Evolutionary conservation across 2,329 filamentous ascomycete species (phyloP), one percentile per base, ranked within the genome.

Genomic region (Calonectria pseudoreteaudii): DNA sequence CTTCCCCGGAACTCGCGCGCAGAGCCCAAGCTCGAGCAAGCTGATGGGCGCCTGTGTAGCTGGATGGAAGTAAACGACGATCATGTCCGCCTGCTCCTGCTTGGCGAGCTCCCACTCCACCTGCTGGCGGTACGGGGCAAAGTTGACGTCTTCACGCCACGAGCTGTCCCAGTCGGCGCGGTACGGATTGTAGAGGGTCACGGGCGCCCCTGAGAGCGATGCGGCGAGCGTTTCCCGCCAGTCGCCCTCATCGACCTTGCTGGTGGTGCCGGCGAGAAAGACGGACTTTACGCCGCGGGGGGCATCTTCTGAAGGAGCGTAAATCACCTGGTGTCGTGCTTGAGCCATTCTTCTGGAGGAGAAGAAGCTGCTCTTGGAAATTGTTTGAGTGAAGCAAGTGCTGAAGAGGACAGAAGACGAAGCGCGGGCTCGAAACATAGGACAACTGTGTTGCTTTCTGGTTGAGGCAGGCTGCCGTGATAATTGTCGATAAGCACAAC

Each of bases 161-260:
- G 56, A 41, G 23, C 56, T 62, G 34, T 62, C 56, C 56, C 56
- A 62, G 56, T 62, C 56, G 14, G 56, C 34, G 36, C 56, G 56
- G 23, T 62, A 41, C n/a, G 56, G 56, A 14, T 62, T 62, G 56
- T 62, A 62, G 4, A 62, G 9, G 2, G 56, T 62, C 1, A 62
- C 26, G 11, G 56, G 56, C 7, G 41, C 26, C 16, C 18, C 18
- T 1, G 56, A 62, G 4, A 62, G 36, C 2, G 56, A 41, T 0
- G 56, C 23, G 11, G 56, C 6, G 0, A 62, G 36, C 1, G 56
- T 62, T 41, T 62, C 36, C 14, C 56, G 56, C 56, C 56, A 62
- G n/a, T 62, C 56, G 36, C 34, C 38, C 14, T 36, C 38, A 11
- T 62, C 56, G 3, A 62, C 36, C 18, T 62, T 62, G 56, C 56